phyloP scores from a whole-genome alignment of 441 rosid genomes.

The Adansonia grandidieri region DNA sequence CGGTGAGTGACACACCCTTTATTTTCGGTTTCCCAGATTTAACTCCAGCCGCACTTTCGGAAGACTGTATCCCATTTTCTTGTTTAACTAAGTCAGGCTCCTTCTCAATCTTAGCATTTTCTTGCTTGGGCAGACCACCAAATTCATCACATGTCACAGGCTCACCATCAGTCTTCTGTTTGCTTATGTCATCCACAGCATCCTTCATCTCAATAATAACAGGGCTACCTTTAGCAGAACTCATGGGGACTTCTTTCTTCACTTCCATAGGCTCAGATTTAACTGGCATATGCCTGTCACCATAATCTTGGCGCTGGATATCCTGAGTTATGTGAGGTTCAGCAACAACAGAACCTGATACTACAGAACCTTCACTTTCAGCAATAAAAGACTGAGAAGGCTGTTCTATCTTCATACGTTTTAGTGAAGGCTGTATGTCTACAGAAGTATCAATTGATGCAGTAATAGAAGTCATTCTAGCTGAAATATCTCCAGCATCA shows the following conservation, averaged over 20 bases:
- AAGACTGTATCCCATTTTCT: slow-evolving; percentile 58
- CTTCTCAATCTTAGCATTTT: slow-evolving; percentile 60
- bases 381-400: slow-evolving; percentile 53
- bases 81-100: slow-evolving; percentile 57
- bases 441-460: slow-evolving; percentile 57
- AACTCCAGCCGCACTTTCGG: slow-evolving; percentile 56
- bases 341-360: slow-evolving; percentile 44
- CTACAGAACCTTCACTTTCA: slow-evolving; percentile 56
- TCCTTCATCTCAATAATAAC: slow-evolving; percentile 54
- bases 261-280: slow-evolving; percentile 69
- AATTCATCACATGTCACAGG: slow-evolving; percentile 42
- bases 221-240: slow-evolving; percentile 62
- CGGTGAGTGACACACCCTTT: slow-evolving; percentile 96
- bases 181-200: slow-evolving; percentile 49
- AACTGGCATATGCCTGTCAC: slow-evolving; percentile 48
- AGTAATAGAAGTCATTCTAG: slow-evolving; percentile 46
- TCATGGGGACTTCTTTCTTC: slow-evolving; percentile 61
- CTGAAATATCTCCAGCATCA: slow-evolving; percentile 53
- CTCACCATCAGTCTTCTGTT: slow-evolving; percentile 52
- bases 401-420: slow-evolving; percentile 90
- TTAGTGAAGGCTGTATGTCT: slow-evolving; percentile 75
- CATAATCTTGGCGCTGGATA: slow-evolving; percentile 53
- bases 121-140: slow-evolving; percentile 50
- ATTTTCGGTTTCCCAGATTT: slow-evolving; percentile 97
- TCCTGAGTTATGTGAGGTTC: slow-evolving; percentile 57